A percentile compares a stretch with the other conserved stretches of the same genome.
Evolutionary conservation across 768 basidiomycete genomes (phyloP).

Genomic region (Agaricus blazei): DNA sequence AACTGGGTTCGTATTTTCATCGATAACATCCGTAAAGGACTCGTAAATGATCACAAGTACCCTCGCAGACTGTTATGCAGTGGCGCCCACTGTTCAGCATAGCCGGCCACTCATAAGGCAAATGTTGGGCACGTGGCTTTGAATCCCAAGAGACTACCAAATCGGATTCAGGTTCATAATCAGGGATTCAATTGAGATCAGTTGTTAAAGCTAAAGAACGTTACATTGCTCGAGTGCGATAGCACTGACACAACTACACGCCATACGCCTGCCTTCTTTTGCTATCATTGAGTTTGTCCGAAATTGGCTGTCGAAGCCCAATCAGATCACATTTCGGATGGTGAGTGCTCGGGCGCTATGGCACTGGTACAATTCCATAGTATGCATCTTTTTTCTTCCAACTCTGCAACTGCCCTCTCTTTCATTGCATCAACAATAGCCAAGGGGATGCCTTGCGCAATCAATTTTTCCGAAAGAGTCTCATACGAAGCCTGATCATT

Average conservation of each 20-base stretch:
- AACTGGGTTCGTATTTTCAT: conserved; percentile 14
- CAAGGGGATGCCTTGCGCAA: background rate
- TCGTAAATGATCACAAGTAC: conserved; percentile 17
- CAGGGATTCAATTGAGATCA: background rate
- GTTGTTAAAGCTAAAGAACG: background rate
- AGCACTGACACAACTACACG: background rate
- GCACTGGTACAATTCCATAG: conserved; percentile 2
- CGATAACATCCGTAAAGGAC: conserved; percentile 16
- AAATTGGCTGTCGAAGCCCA: no score
- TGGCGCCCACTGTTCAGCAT: no score
- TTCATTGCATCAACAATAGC: conserved; percentile 4
- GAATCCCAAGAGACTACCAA: no score
- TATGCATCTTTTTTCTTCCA: conserved; percentile 5
- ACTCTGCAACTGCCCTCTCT: conserved; percentile 6
- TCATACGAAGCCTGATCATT: conserved; percentile 1
- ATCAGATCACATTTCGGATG: no score
- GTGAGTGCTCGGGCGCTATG: no score
- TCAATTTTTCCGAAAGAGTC: background rate
- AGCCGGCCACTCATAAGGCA: no score
- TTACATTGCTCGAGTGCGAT: background rate
- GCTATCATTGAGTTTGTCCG: no score
- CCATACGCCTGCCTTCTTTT: no score
- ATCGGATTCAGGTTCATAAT: no score
- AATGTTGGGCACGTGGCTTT: no score
- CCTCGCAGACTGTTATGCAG: no score